These are phyloP conservation scores for Cadophora gregata DNA, from an alignment of 2,329 filamentous ascomycete genomes.

Conservation along the genomic window DNA sequence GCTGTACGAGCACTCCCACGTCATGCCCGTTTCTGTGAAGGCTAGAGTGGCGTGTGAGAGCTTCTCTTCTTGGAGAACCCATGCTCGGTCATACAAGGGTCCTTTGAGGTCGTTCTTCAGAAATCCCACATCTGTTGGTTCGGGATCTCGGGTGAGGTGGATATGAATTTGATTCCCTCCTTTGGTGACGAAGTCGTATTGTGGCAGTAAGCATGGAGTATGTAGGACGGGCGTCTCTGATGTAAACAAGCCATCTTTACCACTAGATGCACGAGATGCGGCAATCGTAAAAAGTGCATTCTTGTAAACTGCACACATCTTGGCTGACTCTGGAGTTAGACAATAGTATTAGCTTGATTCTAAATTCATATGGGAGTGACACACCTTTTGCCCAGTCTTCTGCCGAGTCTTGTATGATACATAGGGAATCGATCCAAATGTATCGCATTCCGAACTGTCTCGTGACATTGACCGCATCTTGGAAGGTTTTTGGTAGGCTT, in stretches of 20 bases:
- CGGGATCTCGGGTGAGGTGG: background rate
- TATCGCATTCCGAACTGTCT: slow-evolving; percentile 1
- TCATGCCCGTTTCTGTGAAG: slow-evolving; percentile 6
- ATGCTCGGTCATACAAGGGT: background rate
- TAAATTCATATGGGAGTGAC: no score
- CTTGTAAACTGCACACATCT: slow-evolving; percentile 5
- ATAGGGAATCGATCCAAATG: slow-evolving; percentile 4
- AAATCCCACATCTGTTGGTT: background rate
- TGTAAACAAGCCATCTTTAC: background rate
- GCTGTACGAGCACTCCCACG: slow-evolving; percentile 6
- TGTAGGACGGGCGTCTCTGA: background rate
- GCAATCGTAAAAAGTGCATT: slow-evolving; percentile 9
- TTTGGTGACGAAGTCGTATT: background rate
- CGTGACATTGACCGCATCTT: background rate
- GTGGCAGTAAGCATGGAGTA: background rate
- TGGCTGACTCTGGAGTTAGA: background rate
- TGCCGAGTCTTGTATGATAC: slow-evolving; percentile 5
- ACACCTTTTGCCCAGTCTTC: background rate
- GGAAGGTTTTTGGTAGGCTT: background rate
- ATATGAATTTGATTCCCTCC: slow-evolving; percentile 1
- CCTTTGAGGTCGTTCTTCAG: slow-evolving; percentile 7
- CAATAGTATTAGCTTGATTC: no score
- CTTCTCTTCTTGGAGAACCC: slow-evolving; percentile 8
- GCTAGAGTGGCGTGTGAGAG: background rate
- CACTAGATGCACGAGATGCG: background rate